Evolutionary conservation across 202 grass and related monocot species (phyloP).

Genomic region (Brachypodium distachyon): DNA sequence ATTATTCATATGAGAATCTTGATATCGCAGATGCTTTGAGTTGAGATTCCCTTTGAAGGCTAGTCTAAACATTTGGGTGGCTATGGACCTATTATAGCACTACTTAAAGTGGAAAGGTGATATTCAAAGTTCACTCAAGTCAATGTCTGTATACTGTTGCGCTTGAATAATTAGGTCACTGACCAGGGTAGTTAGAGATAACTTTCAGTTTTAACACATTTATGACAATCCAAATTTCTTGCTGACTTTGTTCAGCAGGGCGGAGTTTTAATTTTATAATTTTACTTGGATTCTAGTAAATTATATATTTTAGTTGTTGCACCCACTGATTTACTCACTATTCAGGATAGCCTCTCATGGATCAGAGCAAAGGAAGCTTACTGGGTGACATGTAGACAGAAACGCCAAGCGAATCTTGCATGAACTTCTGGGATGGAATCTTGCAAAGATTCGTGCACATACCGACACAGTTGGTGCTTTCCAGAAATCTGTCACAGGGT

Average conservation of each 20-base stretch:
- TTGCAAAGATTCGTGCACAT: slow-evolving; percentile 99
- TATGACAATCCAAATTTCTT: slow-evolving; percentile 14
- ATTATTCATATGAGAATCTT: slow-evolving; percentile 34
- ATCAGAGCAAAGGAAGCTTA: slow-evolving; percentile 35
- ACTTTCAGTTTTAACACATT: slow-evolving; percentile 1
- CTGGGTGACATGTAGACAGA: slow-evolving; percentile 92
- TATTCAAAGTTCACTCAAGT: not conserved
- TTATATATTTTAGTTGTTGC: not conserved
- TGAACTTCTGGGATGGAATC: slow-evolving; percentile 81
- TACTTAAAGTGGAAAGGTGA: slow-evolving; percentile 19
- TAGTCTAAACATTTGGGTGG: not conserved
- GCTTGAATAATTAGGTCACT: slow-evolving; percentile 17
- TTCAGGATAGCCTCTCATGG: not conserved
- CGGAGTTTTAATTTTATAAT: not conserved
- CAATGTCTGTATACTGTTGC: not conserved
- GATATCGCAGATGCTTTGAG: not conserved
- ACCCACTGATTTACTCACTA: not conserved
- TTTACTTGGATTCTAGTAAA: slow-evolving; percentile 16
- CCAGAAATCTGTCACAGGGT: slow-evolving; percentile 63
- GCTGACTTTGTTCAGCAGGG: not conserved
- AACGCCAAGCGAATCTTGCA: slow-evolving; percentile 75
- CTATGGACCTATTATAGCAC: slow-evolving; percentile 3
- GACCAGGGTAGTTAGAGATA: not conserved
- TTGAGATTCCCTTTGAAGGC: slow-evolving; percentile 10
- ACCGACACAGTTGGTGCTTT: slow-evolving; percentile 92